Base-by-base conservation (phyloP, 176 grass and related monocot species). In the Thinopyrum elongatum region DNA sequence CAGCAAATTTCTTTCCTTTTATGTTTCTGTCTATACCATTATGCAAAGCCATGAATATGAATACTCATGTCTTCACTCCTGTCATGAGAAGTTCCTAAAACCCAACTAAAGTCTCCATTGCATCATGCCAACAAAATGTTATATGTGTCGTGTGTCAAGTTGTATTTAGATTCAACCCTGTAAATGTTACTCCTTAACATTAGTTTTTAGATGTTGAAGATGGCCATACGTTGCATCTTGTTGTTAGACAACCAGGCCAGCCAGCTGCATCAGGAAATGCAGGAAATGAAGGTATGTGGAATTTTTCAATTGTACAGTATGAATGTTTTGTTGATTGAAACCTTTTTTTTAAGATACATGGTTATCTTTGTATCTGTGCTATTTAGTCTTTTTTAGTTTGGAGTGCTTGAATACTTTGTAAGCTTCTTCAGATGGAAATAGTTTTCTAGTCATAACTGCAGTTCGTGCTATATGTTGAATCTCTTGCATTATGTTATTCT, bases 161-260 rank as follows among this genome's bases (percentile, higher is more conserved):
- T 16, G 36, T 70, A 26, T 28, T 80, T 71, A 47, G 35, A 29
- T 63, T 55, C 26, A 83, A 79, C 21, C 81, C 59, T 86, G 22
- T 64, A 34, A 75, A 70, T 69, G 25, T 28, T 71, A 83, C 66
- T 92, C 83, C 90, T 89, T 95, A 76, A 85, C 27, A 13, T 36
- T 26, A 85, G 70, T 73, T 67, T 84, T 79, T 89, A 99, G 97
- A 96, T 82, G 94, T 99, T n/a, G 97, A 99, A 96, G 94, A 99
- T 96, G 97, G 97, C 49, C 97, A 99, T 80, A 99, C 97, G 27
- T 90, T 99, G 83, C 97, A 99, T 93, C 94, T 99, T 84, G 97
- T 99, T 89, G 92, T 96, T 82, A 94, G 92, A 86, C 94, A 95
- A 80, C 90, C 97, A 66, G 88, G 89, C 35, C 93, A 93, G 70